phyloP scores from a whole-genome alignment of 495 filamentous ascomycete genomes.

The Penicillium alfredii region DNA sequence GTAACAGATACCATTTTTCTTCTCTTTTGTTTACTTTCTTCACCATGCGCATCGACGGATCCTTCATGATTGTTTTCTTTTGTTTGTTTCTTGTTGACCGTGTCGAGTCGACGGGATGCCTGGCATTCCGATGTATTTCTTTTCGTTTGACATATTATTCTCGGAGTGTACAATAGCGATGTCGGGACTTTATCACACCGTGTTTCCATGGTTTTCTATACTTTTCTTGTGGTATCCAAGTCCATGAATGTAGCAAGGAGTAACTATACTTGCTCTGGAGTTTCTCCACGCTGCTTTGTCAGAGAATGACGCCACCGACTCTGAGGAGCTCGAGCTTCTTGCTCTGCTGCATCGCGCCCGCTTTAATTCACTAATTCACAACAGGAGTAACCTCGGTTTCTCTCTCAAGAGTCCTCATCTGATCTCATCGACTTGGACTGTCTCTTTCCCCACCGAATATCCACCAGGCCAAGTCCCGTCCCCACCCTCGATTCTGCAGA shows the following conservation, averaged over 20 bases:
- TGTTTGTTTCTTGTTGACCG: constrained; percentile 12
- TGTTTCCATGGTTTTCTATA: not conserved
- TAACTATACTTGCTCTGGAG: not conserved
- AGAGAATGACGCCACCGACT: constrained; percentile 15
- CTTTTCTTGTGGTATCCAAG: not conserved
- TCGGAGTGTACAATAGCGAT: constrained; percentile 31
- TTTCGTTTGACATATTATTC: constrained; percentile 22
- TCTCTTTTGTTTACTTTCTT: constrained; percentile 2
- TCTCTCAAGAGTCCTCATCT: constrained; percentile 12
- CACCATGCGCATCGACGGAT: constrained; percentile 5
- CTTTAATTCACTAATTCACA: no score
- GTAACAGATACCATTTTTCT: constrained; percentile 31
- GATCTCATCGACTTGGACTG: no score
- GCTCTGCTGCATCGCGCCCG: not conserved
- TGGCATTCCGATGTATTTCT: constrained; percentile 3
- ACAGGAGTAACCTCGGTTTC: constrained; percentile 6
- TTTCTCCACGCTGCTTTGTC: constrained; percentile 13
- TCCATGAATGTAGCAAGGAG: not conserved
- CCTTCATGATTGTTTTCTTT: constrained; percentile 6
- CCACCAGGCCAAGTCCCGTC: constrained; percentile 24
- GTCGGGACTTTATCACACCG: no score
- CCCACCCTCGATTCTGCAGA: constrained; percentile 22
- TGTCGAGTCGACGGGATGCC: not conserved
- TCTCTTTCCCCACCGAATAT: no score
- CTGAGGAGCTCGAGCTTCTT: not conserved